Evolutionary conservation across 208 protist genomes (phyloP).

Genomic region (Acanthamoeba lenticulata): DNA sequence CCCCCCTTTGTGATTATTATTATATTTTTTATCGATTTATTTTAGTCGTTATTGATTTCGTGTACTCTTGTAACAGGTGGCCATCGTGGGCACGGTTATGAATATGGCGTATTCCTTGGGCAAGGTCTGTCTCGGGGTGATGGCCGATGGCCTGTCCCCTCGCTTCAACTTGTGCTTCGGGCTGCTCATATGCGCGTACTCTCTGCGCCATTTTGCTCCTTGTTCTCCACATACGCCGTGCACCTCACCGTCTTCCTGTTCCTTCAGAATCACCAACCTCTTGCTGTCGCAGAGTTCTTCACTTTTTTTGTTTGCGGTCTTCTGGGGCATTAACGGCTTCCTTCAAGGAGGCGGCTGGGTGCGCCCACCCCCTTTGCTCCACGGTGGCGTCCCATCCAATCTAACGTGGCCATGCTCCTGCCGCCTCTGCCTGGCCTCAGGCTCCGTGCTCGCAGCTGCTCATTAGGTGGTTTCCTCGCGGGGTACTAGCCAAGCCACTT

Average conservation of each 20-base stretch:
- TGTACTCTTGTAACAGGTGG: background rate
- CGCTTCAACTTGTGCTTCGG: background rate
- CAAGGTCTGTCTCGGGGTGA: background rate
- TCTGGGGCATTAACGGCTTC: background rate
- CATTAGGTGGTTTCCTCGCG: background rate
- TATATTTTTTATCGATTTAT: background rate
- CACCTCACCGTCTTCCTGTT: too few species aligned
- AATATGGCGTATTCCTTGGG: background rate
- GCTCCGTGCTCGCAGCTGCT: background rate
- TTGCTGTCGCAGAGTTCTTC: background rate
- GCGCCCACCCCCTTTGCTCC: background rate
- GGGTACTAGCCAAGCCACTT: background rate
- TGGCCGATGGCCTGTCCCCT: background rate
- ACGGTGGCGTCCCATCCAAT: too few species aligned
- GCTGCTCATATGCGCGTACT: background rate
- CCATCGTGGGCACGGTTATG: background rate
- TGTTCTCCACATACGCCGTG: too few species aligned
- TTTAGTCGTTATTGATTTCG: background rate
- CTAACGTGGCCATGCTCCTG: too few species aligned
- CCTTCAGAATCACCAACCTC: background rate
- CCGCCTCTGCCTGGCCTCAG: background rate
- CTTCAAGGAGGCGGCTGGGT: conserved; percentile 4
- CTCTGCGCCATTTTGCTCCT: background rate
- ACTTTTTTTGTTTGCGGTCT: background rate
- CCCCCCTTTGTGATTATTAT: background rate